Percentiles rank a stretch among this genome's conserved stretches.
Conservation (phyloP, 2,329 filamentous ascomycete genomes). For the Talaromyces albobiverticillius region DNA sequence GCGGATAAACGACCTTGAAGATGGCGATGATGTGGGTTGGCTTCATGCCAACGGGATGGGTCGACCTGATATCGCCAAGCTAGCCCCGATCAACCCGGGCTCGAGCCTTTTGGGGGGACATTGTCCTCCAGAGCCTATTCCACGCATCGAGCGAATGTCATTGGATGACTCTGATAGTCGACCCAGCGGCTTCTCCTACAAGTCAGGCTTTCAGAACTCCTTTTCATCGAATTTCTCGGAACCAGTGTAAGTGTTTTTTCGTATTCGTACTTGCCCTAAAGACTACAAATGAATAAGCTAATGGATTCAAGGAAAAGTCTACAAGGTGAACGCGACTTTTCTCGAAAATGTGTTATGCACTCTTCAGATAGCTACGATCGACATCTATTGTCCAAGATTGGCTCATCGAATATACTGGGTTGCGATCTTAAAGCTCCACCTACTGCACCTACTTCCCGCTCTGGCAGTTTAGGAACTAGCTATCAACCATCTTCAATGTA, state of each 20-base stretch:
- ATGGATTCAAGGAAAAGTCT: conserved; percentile 39
- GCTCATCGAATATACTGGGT: conserved; percentile 37
- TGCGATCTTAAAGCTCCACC: conserved; percentile 27
- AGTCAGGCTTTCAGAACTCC: conserved; percentile 31
- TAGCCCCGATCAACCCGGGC: conserved; percentile 47
- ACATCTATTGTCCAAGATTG: conserved; percentile 60
- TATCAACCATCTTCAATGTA: conserved; percentile 6
- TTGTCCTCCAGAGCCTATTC: conserved; percentile 31
- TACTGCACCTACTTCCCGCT: conserved; percentile 32
- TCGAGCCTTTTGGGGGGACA: conserved; percentile 51
- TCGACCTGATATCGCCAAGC: conserved; percentile 45
- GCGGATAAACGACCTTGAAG: conserved; percentile 54
- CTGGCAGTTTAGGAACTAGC: conserved; percentile 25
- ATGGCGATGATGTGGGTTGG: conserved; percentile 62
- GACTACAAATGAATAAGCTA: no score
- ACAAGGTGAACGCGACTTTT: conserved; percentile 59
- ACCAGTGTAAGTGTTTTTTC: conserved; percentile 29
- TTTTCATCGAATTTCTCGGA: conserved; percentile 27
- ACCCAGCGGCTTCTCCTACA: conserved; percentile 28
- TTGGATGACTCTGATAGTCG: conserved; percentile 36
- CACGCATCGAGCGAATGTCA: conserved; percentile 34
- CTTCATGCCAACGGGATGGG: conserved; percentile 58
- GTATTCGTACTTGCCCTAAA: neutral
- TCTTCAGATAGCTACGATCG: conserved; percentile 64
- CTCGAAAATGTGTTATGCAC: conserved; percentile 55